Evolutionary conservation across 805 yeast genomes (phyloP).

Genomic region (Cephaloascus albidus): DNA sequence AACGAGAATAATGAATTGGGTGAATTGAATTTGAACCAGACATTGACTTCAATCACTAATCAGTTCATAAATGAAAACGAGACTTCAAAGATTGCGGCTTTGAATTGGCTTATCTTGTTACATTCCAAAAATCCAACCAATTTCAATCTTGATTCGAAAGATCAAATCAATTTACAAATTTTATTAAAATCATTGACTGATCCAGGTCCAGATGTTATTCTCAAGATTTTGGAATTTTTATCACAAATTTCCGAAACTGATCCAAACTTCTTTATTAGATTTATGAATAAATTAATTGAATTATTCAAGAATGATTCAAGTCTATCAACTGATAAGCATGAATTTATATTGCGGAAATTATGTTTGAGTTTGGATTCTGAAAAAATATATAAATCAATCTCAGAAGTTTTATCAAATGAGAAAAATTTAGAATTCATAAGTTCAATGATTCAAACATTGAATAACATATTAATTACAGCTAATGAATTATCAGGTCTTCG

Average conservation of each 20-base stretch:
- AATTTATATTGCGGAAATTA: slow-evolving; percentile 73
- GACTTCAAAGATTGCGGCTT: slow-evolving; percentile 69
- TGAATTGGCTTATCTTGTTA: slow-evolving; percentile 84
- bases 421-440: slow-evolving; percentile 63
- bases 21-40: slow-evolving; percentile 31
- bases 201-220: slow-evolving; percentile 70
- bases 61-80: slow-evolving; percentile 74
- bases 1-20: slow-evolving; percentile 30
- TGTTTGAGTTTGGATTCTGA: slow-evolving; percentile 78
- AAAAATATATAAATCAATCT: slow-evolving; percentile 70
- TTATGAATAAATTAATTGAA: slow-evolving; percentile 60
- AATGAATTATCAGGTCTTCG: slow-evolving; percentile 71
- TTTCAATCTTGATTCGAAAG: slow-evolving; percentile 11
- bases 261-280: slow-evolving; percentile 66
- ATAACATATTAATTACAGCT: slow-evolving; percentile 77
- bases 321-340: slow-evolving; percentile 58
- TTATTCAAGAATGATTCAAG: slow-evolving; percentile 65
- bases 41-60: slow-evolving; percentile 61
- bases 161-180: slow-evolving; percentile 50
- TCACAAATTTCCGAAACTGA: slow-evolving; percentile 70
- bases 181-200: slow-evolving; percentile 60
- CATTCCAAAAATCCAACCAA: slow-evolving; percentile 60
- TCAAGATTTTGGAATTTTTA: slow-evolving; percentile 60
- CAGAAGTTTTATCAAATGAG: slow-evolving; percentile 61
- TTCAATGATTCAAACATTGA: slow-evolving; percentile 77